Conservation (phyloP, 2,329 filamentous ascomycete species). For the Sporothrix pseudoabietina region DNA sequence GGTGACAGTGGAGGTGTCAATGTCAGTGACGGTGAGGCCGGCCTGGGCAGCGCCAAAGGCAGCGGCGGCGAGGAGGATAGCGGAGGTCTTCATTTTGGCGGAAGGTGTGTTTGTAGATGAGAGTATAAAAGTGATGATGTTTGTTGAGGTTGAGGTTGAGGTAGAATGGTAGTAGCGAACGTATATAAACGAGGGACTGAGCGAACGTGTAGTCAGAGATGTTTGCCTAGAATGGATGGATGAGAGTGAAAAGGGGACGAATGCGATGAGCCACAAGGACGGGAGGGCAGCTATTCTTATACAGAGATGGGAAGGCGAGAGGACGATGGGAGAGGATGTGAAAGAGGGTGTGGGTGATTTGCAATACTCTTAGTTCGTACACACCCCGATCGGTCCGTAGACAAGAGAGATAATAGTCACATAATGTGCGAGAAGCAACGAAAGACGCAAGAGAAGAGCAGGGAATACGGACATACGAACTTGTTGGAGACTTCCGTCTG, state of each 20-base stretch:
- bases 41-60: constrained; percentile 27
- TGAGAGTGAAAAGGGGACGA: not conserved
- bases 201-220: constrained; percentile 23
- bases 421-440: not conserved
- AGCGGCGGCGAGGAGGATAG: constrained; percentile 30
- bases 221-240: constrained; percentile 12
- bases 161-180: not conserved
- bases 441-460: not conserved
- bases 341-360: not conserved
- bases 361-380: constrained; percentile 1
- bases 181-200: constrained; percentile 31
- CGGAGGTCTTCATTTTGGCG: constrained; percentile 32
- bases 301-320: not conserved
- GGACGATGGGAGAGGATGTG: not conserved
- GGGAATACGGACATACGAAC: not conserved
- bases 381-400: not conserved
- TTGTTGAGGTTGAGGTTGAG: not conserved
- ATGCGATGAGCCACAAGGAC: constrained; percentile 7
- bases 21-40: constrained; percentile 3
- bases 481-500: not conserved
- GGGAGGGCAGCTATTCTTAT: constrained; percentile 15
- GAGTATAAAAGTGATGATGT: not conserved
- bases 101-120: not conserved
- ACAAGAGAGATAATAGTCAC: not conserved
- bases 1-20: constrained; percentile 21